Conservation (phyloP, 805 yeast genomes). For the Jamesozyma gamospora region DNA sequence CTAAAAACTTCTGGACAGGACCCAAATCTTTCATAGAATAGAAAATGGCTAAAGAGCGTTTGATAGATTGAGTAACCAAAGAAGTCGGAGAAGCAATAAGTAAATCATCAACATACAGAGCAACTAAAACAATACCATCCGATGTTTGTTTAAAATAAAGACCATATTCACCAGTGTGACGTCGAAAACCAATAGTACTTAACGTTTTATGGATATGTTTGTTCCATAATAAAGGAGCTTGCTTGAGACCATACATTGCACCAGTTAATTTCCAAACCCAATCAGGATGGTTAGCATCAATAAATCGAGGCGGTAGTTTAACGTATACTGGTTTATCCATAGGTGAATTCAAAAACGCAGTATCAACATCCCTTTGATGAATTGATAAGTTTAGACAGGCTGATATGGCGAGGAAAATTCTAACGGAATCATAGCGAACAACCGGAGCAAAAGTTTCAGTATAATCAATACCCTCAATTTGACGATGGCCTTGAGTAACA, state of each 20-base stretch:
- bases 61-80: neutral
- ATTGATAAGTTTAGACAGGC: neutral
- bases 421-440: constrained; percentile 13
- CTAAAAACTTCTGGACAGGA: constrained; percentile 3
- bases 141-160: constrained; percentile 1
- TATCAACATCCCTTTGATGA: constrained; percentile 18
- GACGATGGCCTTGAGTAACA: constrained; percentile 23
- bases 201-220: constrained; percentile 23
- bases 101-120: constrained; percentile 6
- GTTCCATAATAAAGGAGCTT: constrained; percentile 21
- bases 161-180: constrained; percentile 4
- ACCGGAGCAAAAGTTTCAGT: constrained; percentile 24
- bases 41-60: neutral
- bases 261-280: constrained; percentile 8
- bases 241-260: constrained; percentile 11
- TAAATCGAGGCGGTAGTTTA: constrained; percentile 5
- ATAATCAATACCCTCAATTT: constrained; percentile 19
- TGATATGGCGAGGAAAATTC: constrained; percentile 6
- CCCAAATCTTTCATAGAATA: constrained; percentile 6
- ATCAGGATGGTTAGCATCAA: constrained; percentile 1
- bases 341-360: constrained; percentile 11
- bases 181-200: constrained; percentile 15
- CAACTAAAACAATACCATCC: neutral
- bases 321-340: constrained; percentile 6
- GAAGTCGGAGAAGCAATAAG: constrained; percentile 3